Base-by-base conservation (phyloP, 108 stramenopile species). In the Conticribra weissflogii region DNA sequence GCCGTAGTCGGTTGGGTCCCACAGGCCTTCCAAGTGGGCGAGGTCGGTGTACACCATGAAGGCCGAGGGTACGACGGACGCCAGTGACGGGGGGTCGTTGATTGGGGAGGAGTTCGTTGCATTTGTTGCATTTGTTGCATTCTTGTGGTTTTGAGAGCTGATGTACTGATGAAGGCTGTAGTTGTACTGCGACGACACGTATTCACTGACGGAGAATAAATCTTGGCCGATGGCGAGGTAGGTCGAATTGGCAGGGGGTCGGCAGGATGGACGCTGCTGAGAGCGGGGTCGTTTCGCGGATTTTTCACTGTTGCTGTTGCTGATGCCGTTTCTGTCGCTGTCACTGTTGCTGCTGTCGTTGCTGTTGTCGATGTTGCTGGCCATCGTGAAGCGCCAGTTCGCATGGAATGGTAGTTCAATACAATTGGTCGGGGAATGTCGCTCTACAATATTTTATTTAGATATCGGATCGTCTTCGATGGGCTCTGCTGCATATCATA, bases 11-110 rank as follows among this genome's bases (percentile, higher is more conserved):
- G 77, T 75, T 0, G 92, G 88, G 46, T 68, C 50, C 57, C 79
- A 78, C 19, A 91, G 65, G 12, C 92, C 92, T 47, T 63, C 60
- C 33, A 94, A 71, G 27, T 80, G 57, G 58, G 84, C 78, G 56
- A 94, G 82, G 64, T 94, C 89, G 0, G 89, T 88, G 62, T 93
- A 93, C 12, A 81, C 73, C 92, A 93, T 91, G 36, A 71, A 77
- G 15, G 88, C 81, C 3, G 89, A 81, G 17, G 92, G 92, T 32
- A 76, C 56, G 56, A 86, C 29, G 14, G 80, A 79, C 12, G 82
- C 7, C 9, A 49, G 3, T 19, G 68, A 4, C 14, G 23, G 64
- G 3, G 65, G 58, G 28, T 36, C 52, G 66, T 27, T 41, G n/a
- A n/a, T n/a, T n/a, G n/a, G n/a, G n/a, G n/a, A n/a, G 1, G 12